Percentiles rank a stretch among this genome's conserved stretches.
Conservation (phyloP, 345 rosid genomes). For the Arabidopsis arenosa region DNA sequence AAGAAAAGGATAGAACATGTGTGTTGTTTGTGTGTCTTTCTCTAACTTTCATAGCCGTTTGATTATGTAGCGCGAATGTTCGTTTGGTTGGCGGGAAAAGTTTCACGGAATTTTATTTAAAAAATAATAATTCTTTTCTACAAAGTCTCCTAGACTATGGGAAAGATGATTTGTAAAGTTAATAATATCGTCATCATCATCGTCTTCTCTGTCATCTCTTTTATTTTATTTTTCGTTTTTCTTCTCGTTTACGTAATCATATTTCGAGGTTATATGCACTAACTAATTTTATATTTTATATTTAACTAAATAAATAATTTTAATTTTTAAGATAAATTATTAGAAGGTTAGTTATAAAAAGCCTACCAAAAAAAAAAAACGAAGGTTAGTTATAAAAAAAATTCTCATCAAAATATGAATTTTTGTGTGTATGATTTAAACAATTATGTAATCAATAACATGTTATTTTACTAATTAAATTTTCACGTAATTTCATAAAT, state of each 20-base stretch:
- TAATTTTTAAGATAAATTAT: background rate
- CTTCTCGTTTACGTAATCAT: background rate
- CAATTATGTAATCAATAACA: too few relatives aligned
- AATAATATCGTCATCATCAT: background rate
- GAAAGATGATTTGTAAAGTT: background rate
- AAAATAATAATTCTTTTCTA: background rate
- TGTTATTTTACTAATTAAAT: background rate
- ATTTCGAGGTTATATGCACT: background rate
- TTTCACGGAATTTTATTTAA: background rate
- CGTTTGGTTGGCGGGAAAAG: conserved; percentile 44
- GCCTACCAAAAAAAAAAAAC: too few relatives aligned
- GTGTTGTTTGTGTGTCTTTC: background rate
- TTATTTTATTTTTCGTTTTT: background rate
- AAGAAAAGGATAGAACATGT: background rate
- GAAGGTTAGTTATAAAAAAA: background rate
- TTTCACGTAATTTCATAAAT: background rate
- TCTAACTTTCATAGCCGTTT: background rate
- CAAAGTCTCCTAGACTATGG: background rate
- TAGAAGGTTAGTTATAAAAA: too few relatives aligned
- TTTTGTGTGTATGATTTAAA: too few relatives aligned
- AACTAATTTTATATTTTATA: background rate
- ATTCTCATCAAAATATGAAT: too few relatives aligned
- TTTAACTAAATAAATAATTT: background rate
- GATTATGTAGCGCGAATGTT: background rate
- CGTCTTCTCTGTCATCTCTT: background rate